Conservation (phyloP, 225 moss, liverwort and hornwort genomes). For the Bryum argenteum region DNA sequence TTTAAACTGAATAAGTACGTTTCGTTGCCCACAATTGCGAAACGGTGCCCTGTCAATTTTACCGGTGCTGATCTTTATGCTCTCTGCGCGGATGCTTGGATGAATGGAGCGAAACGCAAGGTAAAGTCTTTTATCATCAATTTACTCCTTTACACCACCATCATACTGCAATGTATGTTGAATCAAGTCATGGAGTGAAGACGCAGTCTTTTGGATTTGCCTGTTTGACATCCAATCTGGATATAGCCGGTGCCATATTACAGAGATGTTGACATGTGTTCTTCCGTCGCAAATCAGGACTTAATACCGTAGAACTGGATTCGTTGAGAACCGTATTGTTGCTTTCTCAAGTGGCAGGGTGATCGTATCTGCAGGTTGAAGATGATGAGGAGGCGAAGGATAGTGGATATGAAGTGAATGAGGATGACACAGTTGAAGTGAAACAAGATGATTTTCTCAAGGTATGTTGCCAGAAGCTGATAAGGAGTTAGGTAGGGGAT, state of each 20-base stretch:
- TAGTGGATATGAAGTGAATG: constrained; percentile 37
- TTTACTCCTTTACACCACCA: not conserved
- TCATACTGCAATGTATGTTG: not conserved
- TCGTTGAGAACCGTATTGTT: not conserved
- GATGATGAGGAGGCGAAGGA: constrained; percentile 46
- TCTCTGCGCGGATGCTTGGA: constrained; percentile 99
- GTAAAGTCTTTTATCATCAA: constrained; percentile 38
- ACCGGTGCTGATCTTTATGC: constrained; percentile 99
- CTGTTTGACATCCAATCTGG: not conserved
- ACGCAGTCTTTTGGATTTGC: not conserved
- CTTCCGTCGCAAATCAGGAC: not conserved
- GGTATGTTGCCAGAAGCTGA: constrained; percentile 43
- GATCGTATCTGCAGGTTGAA: constrained; percentile 41
- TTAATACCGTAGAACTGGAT: no score
- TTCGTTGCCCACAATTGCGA: constrained; percentile 69
- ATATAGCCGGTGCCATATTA: not conserved
- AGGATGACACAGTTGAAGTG: constrained; percentile 56
- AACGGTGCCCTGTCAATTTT: constrained; percentile 80
- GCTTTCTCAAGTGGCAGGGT: not conserved
- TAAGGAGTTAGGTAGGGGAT: not conserved
- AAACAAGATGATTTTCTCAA: constrained; percentile 89
- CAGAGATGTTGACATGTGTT: not conserved
- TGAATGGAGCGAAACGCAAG: constrained; percentile 96
- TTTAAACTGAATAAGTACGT: constrained; percentile 79
- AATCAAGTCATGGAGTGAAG: not conserved